Conservation (phyloP, 345 rosid genomes). For the Eucalyptus lansdowneana region DNA sequence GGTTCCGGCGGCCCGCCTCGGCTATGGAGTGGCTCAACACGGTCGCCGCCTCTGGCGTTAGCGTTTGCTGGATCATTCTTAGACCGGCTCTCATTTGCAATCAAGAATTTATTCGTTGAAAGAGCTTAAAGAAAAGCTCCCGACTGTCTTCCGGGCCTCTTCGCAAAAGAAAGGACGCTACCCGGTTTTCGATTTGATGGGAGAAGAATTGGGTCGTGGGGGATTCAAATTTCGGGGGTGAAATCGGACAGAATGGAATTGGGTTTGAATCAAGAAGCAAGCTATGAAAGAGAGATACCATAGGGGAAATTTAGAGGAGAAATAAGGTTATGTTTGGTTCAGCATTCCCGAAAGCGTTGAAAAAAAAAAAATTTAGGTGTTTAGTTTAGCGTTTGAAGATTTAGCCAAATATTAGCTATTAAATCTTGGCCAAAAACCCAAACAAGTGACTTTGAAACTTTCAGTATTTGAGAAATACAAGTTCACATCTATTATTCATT, state of each 20-base stretch:
- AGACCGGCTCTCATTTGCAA: constrained; percentile 88
- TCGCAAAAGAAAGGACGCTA: too few species aligned
- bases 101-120: neutral
- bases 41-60: constrained; percentile 91
- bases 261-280: neutral
- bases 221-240: neutral
- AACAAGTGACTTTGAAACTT: too few species aligned
- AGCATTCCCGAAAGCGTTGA: too few species aligned
- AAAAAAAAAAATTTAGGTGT: too few species aligned
- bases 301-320: neutral
- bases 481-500: too few species aligned
- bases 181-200: neutral
- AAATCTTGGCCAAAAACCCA: too few species aligned
- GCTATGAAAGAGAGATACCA: neutral
- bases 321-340: neutral
- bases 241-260: neutral
- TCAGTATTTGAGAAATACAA: too few species aligned
- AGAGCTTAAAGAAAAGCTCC: neutral
- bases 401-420: too few species aligned
- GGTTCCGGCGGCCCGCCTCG: constrained; percentile 86
- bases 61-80: constrained; percentile 93
- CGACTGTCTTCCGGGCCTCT: neutral
- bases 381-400: too few species aligned
- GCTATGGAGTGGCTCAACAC: constrained; percentile 83
- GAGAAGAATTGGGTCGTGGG: neutral